These are phyloP conservation scores for Liriodendron chinense DNA, from an alignment of 164 flowering plant genomes.

Conservation along the genomic window DNA sequence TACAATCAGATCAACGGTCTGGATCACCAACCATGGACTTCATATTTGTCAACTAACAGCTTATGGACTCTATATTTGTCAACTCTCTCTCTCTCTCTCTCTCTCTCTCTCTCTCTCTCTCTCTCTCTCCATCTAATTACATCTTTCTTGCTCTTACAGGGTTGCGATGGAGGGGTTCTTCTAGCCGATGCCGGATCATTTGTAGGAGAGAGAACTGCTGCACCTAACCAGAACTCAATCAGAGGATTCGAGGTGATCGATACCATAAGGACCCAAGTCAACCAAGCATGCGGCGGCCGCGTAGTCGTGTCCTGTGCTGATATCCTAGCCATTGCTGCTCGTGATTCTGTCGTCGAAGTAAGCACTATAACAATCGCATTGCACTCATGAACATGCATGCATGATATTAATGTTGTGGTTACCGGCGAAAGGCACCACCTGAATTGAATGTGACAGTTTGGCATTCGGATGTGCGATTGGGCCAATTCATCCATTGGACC, in stretches of 20 bases:
- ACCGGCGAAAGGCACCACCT: too few species aligned
- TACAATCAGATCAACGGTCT: not conserved
- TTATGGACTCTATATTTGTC: not conserved
- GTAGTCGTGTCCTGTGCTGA: conserved; percentile 32
- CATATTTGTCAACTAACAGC: too few species aligned
- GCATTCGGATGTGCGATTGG: too few species aligned
- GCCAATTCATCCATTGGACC: too few species aligned
- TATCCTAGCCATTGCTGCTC: conserved; percentile 28
- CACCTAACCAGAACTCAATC: conserved; percentile 9
- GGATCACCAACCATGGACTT: not conserved
- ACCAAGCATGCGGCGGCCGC: conserved; percentile 23
- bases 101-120: not conserved
- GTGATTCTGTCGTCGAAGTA: conserved; percentile 25
- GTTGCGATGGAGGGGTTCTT: conserved; percentile 23
- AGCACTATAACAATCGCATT: not conserved
- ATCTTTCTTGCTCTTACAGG: conserved; percentile 7
- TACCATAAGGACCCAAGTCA: conserved; percentile 20
- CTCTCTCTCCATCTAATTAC: not conserved
- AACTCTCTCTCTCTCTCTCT: not conserved
- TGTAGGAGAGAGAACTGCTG: conserved; percentile 12
- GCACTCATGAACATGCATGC: too few species aligned
- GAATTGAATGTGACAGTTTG: too few species aligned
- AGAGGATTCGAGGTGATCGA: conserved; percentile 23
- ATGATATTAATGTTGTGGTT: too few species aligned
- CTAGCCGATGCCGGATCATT: conserved; percentile 11